phyloP scores from a whole-genome alignment of 495 filamentous ascomycete species.

The Trichocladium antarcticum region DNA sequence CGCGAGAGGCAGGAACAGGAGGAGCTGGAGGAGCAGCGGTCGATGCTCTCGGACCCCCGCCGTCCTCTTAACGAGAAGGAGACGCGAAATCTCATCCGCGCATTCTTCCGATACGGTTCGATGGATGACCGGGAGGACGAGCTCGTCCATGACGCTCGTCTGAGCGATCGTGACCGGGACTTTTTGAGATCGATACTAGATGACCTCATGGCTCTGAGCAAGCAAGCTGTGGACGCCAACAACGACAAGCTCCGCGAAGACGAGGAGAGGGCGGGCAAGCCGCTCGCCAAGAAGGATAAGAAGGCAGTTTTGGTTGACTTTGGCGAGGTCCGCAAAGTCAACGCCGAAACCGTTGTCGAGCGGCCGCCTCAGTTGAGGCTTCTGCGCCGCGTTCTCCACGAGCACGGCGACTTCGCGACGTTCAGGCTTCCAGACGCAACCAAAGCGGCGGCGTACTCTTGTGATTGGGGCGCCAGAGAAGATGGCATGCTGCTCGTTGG shows the following conservation, averaged over 20 bases:
- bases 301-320: slow-evolving; percentile 94
- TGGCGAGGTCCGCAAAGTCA: slow-evolving; percentile 80
- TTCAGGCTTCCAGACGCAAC: slow-evolving; percentile 87
- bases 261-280: slow-evolving; percentile 60
- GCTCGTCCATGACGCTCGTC: slow-evolving; percentile 70
- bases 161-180: slow-evolving; percentile 67
- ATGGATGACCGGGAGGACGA: slow-evolving; percentile 79
- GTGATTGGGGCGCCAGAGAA: slow-evolving; percentile 80
- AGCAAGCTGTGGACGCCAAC: slow-evolving; percentile 62
- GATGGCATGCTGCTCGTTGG: slow-evolving; percentile 96
- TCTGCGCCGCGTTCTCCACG: slow-evolving; percentile 56
- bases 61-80: slow-evolving; percentile 83
- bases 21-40: slow-evolving; percentile 49
- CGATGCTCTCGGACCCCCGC: slow-evolving; percentile 60
- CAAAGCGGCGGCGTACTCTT: slow-evolving; percentile 76
- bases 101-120: slow-evolving; percentile 78
- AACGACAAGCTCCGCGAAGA: slow-evolving; percentile 58
- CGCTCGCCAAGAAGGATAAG: slow-evolving; percentile 85
- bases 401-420: slow-evolving; percentile 51
- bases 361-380: slow-evolving; percentile 80
- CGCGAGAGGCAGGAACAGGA: slow-evolving; percentile 57
- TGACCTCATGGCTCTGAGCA: slow-evolving; percentile 39
- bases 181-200: slow-evolving; percentile 54
- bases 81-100: slow-evolving; percentile 75
- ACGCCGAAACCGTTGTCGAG: slow-evolving; percentile 87